phyloP scores from a whole-genome alignment of 129 eudicot species.

The Cynara cardunculus region DNA sequence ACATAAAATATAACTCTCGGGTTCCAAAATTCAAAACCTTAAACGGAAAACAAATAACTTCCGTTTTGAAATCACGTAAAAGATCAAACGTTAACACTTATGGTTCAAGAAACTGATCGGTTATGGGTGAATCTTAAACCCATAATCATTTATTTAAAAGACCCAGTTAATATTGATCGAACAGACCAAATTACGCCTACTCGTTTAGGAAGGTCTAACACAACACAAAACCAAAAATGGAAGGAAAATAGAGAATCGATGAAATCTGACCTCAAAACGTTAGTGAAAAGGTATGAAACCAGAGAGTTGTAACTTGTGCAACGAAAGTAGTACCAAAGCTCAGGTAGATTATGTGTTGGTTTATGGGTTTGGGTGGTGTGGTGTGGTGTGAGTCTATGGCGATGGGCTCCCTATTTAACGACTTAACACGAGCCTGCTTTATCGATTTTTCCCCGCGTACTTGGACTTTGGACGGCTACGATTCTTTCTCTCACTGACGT shows the following conservation, averaged over 20 bases:
- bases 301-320: slow-evolving; percentile 12
- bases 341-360: slow-evolving; percentile 12
- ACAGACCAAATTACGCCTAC: not conserved
- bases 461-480: slow-evolving; percentile 27
- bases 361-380: not conserved
- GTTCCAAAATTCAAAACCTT: not conserved
- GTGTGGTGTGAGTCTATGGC: slow-evolving; percentile 13
- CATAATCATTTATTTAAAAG: not conserved
- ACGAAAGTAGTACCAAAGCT: not conserved
- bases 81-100: not conserved
- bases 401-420: slow-evolving; percentile 27
- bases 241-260: not conserved
- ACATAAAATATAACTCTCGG: not conserved
- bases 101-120: not conserved
- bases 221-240: not conserved
- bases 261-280: slow-evolving; percentile 9
- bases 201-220: not conserved
- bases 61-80: not conserved
- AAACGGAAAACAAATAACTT: not conserved
- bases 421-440: not conserved
- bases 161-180: not conserved
- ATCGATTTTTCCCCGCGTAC: slow-evolving; percentile 9
- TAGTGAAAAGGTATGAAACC: not conserved
- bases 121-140: not conserved
- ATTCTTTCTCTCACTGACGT: slow-evolving; percentile 1